phyloP scores from a whole-genome alignment of 2,329 filamentous ascomycete species.

The Pezicula radicicola region DNA sequence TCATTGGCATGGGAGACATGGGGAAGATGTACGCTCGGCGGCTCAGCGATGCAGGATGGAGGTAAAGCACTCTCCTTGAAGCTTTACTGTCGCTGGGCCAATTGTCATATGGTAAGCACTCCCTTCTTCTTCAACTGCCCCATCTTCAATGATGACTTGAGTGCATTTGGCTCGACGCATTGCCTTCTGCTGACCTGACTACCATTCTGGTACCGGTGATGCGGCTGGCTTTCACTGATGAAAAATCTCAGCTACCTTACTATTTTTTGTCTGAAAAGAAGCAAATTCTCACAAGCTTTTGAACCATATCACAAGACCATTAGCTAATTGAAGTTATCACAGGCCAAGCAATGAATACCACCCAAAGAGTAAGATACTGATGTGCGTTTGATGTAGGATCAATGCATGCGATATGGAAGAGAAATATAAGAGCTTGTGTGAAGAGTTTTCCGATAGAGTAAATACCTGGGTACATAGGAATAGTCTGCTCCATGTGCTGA shows the following conservation, averaged over 20 bases:
- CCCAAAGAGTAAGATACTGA: slow-evolving; percentile 23
- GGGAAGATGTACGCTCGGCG: slow-evolving; percentile 95
- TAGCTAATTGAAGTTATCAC: slow-evolving; percentile 16
- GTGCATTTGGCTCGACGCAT: slow-evolving; percentile 99
- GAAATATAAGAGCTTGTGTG: slow-evolving; percentile 74
- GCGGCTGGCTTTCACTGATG: slow-evolving; percentile 85
- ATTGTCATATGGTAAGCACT: slow-evolving; percentile 23
- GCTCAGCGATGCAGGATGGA: slow-evolving; percentile 91
- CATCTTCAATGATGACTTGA: slow-evolving; percentile 90
- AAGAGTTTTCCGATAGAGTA: slow-evolving; percentile 88
- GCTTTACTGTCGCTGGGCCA: slow-evolving; percentile 27
- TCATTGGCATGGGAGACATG: slow-evolving; percentile 99
- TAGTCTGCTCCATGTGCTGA: slow-evolving; percentile 30
- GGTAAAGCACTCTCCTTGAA: slow-evolving; percentile 56
- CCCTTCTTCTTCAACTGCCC: slow-evolving; percentile 20
- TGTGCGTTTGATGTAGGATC: slow-evolving; percentile 57
- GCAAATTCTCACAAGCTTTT: slow-evolving; percentile 9
- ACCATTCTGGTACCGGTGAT: slow-evolving; percentile 72
- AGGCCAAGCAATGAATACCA: slow-evolving; percentile 5
- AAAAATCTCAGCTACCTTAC: slow-evolving; percentile 99
- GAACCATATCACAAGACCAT: slow-evolving; percentile 9
- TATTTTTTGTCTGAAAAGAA: slow-evolving; percentile 75
- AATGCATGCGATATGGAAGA: slow-evolving; percentile 92
- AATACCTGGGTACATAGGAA: slow-evolving; percentile 43
- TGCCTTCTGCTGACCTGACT: slow-evolving; percentile 57